Base-by-base conservation (phyloP, 108 stramenopile genomes). In the Chaetoceros muelleri region DNA sequence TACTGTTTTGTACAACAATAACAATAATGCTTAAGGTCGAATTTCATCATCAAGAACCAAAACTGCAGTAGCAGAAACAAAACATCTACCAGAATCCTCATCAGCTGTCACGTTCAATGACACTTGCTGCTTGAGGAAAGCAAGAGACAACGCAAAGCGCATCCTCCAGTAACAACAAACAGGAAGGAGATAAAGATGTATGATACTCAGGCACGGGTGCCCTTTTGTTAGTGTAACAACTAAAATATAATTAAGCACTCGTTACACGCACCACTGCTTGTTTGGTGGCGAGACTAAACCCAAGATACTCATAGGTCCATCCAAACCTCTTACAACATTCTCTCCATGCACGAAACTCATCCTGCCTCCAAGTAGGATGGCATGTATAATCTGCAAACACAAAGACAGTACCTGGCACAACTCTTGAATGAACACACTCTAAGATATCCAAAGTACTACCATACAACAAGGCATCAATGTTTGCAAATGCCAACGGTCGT, bases 401-500 rank as follows among this genome's bases (percentile, higher is more conserved):
- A 18, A 92, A 45, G 3, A 92, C 77, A 17, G 90, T 87, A 1
- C 90, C 90, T 0, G 71, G 73, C 2, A 85, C 82, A 44, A 92
- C 72, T 23, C 78, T 62, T 1, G 74, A 76, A 55, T 87, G 84
- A 59, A 87, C 64, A n/a, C 72, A 67, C 65, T 88, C 86, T 58
- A 92, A 72, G 24, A 92, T 74, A 57, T 87, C 86, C 54, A 83
- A 25, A 1, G 85, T 86, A 1, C 71, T 75, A 2, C 81, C 74
- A 57, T 88, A 88, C 67, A 93, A 69, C 58, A 85, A 78, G 55
- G 86, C 87, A 74, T 93, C 90, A 64, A 93, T 80, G 55, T 93
- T 93, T 30, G 86, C 90, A 63, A 77, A 93, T 2, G 86, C 90
- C 21, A 92, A 62, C 0, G 75, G 74, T 2, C 66, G 55, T 50